phyloP scores from a whole-genome alignment of 495 filamentous ascomycete species.

The Astrocystis sublimbata region DNA sequence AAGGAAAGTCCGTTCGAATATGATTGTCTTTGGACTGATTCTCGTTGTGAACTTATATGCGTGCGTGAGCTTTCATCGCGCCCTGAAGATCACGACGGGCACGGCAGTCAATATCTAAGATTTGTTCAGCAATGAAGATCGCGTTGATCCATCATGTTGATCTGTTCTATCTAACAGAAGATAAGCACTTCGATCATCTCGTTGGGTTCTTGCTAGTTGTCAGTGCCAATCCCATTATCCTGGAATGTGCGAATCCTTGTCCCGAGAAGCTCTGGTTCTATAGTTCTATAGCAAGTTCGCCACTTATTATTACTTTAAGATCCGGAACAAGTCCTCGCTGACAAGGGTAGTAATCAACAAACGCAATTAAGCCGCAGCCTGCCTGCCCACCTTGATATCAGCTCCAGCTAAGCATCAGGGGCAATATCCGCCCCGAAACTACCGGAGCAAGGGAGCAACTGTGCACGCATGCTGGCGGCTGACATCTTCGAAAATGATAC shows the following conservation, averaged over 20 bases:
- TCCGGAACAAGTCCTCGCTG: background rate
- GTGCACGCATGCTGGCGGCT: conserved; percentile 4
- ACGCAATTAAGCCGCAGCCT: background rate
- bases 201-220: background rate
- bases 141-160: conserved; percentile 12
- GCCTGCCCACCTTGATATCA: background rate
- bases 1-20: background rate
- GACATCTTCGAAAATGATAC: conserved; percentile 5
- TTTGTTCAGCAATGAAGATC: conserved; percentile 17
- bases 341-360: background rate
- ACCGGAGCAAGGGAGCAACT: conserved; percentile 2
- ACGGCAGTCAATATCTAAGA: background rate
- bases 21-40: background rate
- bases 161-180: background rate
- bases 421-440: background rate
- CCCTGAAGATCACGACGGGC: conserved; percentile 3
- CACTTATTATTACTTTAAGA: conserved; percentile 2
- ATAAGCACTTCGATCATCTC: background rate
- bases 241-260: background rate
- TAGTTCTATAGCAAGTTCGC: conserved; percentile 5
- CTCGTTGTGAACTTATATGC: background rate
- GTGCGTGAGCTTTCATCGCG: background rate
- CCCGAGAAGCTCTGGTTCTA: conserved; percentile 4
- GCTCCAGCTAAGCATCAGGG: background rate
- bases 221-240: background rate